These are phyloP conservation scores for Fraxinus paxiana DNA, from an alignment of 305 asterid genomes.

Conservation along the genomic window DNA sequence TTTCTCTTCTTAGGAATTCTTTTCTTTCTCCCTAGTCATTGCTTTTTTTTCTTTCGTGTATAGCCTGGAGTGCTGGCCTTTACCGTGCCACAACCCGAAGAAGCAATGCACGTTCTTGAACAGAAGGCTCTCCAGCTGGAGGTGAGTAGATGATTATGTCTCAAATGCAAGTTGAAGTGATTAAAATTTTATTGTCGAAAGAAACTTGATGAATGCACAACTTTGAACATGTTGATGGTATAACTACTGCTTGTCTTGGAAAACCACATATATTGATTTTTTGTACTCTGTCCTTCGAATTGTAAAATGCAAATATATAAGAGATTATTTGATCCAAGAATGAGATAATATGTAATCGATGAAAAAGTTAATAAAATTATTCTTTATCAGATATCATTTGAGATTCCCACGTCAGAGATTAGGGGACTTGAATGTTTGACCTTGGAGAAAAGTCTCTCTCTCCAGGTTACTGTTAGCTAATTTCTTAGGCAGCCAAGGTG, in stretches of 20 bases:
- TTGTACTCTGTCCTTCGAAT: neutral
- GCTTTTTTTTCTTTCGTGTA: conserved; percentile 14
- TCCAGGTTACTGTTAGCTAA: conserved; percentile 13
- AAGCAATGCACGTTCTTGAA: conserved; percentile 82
- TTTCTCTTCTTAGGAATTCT: conserved; percentile 4
- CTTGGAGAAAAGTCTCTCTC: neutral
- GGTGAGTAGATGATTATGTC: conserved; percentile 44
- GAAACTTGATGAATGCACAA: conserved; percentile 10
- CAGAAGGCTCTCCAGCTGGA: conserved; percentile 70
- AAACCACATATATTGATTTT: neutral
- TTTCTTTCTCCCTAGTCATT: conserved; percentile 14
- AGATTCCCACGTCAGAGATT: conserved; percentile 5
- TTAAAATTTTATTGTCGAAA: conserved; percentile 7
- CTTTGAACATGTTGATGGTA: conserved; percentile 11
- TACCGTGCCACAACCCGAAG: conserved; percentile 91
- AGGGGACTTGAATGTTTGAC: neutral
- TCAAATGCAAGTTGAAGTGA: neutral
- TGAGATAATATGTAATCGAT: neutral
- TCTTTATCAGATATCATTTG: neutral
- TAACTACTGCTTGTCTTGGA: neutral
- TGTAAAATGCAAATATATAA: conserved; percentile 1
- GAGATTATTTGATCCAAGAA: neutral
- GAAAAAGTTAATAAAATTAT: neutral
- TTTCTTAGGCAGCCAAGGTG: conserved; percentile 7
- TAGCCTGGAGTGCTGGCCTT: conserved; percentile 86